phyloP scores from a whole-genome alignment of 2,329 filamentous ascomycete species.

The Diaporthe citri region DNA sequence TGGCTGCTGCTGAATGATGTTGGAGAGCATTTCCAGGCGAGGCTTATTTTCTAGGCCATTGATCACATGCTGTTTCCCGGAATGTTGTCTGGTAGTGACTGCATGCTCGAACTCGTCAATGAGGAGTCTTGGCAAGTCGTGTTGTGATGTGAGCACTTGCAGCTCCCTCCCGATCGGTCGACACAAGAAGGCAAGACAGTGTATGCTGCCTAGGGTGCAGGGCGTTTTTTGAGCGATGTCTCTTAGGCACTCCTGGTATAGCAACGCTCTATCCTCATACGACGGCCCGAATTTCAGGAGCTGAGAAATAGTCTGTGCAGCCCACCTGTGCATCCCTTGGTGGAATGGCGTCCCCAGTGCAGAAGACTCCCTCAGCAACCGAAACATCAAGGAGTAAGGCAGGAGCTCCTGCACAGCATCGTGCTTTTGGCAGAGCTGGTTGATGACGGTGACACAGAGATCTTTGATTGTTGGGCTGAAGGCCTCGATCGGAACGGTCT shows the following conservation, averaged over 20 bases:
- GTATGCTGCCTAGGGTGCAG: conserved; percentile 80
- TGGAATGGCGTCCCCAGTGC: conserved; percentile 61
- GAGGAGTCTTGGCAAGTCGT: conserved; percentile 71
- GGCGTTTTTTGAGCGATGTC: conserved; percentile 74
- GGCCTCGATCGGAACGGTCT: conserved; percentile 70
- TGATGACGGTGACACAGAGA: conserved; percentile 71
- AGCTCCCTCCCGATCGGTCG: conserved; percentile 64
- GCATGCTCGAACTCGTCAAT: conserved; percentile 74
- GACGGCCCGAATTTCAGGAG: conserved; percentile 70
- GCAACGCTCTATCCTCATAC: conserved; percentile 66
- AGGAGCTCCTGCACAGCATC: conserved; percentile 32
- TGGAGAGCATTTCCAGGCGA: conserved; percentile 68
- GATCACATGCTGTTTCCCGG: conserved; percentile 59
- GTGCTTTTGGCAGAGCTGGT: conserved; percentile 58
- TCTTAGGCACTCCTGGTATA: conserved; percentile 75
- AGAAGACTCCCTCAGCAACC: conserved; percentile 79
- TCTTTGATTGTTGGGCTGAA: conserved; percentile 74
- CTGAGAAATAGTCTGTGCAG: conserved; percentile 31
- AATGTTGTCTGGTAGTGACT: conserved; percentile 55
- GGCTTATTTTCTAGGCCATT: conserved; percentile 62
- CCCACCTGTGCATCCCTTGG: conserved; percentile 38
- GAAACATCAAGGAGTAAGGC: conserved; percentile 66
- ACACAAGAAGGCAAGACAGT: conserved; percentile 67
- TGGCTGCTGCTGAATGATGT: conserved; percentile 70
- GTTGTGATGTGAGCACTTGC: conserved; percentile 68